Percentiles rank a stretch among this genome's conserved stretches.
These are phyloP conservation scores for Backusella macrospora DNA, from an alignment of 192 early-diverging fungal species.

Conservation along the genomic window DNA sequence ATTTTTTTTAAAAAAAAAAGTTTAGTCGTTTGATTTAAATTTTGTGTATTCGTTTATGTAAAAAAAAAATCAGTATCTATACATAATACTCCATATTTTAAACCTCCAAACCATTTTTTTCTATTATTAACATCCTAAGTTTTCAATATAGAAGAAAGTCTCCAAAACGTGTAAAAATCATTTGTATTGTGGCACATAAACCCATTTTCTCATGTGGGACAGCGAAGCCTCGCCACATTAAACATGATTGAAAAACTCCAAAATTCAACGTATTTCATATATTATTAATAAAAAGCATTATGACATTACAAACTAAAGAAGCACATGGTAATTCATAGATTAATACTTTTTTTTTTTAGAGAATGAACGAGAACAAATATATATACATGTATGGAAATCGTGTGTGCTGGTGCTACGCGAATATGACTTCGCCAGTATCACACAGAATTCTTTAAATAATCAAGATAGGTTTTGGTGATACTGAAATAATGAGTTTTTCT, in stretches of 20 bases:
- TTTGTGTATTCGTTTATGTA: too few relatives aligned
- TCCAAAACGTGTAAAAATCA: too few relatives aligned
- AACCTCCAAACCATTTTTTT: too few relatives aligned
- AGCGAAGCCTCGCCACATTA: neutral
- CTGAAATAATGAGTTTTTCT: neutral
- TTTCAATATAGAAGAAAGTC: too few relatives aligned
- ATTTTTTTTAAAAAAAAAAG: too few relatives aligned
- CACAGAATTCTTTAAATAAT: neutral
- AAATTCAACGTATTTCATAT: neutral
- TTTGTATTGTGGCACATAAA: neutral
- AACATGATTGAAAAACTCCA: neutral
- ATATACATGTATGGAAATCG: neutral
- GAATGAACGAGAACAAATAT: neutral
- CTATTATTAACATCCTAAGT: too few relatives aligned
- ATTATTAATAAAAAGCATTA: too few relatives aligned
- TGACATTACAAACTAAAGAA: neutral
- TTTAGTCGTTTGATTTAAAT: too few relatives aligned
- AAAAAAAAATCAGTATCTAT: too few relatives aligned
- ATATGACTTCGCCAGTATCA: neutral
- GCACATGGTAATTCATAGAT: too few relatives aligned
- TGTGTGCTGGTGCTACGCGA: neutral
- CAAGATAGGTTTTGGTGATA: neutral
- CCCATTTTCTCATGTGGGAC: neutral
- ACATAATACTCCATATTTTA: too few relatives aligned
- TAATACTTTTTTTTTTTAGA: neutral